Evolutionary conservation across 805 yeast genomes (phyloP).

Genomic region (Candida saitoana): DNA sequence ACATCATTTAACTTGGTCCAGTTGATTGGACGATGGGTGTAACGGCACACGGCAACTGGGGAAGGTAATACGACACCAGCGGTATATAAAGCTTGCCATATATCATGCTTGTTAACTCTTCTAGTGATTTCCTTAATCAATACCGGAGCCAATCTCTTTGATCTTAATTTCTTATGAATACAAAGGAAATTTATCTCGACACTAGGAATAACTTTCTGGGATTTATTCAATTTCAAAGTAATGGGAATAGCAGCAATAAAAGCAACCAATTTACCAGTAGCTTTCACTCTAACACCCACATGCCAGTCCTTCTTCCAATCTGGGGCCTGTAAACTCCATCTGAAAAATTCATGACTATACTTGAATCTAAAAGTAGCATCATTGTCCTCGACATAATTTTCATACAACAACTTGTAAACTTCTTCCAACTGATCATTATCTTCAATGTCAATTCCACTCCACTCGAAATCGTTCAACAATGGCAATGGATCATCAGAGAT

Average conservation of each 20-base stretch:
- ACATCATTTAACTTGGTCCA: conserved; percentile 89
- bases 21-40: conserved; percentile 89
- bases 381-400: conserved; percentile 90
- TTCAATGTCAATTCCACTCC: conserved; percentile 73
- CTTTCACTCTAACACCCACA: conserved; percentile 85
- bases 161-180: conserved; percentile 87
- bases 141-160: conserved; percentile 93
- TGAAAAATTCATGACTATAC: conserved; percentile 74
- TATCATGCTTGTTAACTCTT: conserved; percentile 74
- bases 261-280: conserved; percentile 75
- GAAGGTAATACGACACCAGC: conserved; percentile 89
- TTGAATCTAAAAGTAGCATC: conserved; percentile 91
- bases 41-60: conserved; percentile 85
- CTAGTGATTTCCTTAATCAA: conserved; percentile 92
- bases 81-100: conserved; percentile 96
- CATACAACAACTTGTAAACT: conserved; percentile 73
- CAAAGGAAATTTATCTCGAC: conserved; percentile 93
- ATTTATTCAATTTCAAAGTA: conserved; percentile 54
- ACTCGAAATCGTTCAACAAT: conserved; percentile 75
- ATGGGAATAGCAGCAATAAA: conserved; percentile 91
- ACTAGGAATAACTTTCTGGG: conserved; percentile 46
- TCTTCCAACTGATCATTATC: conserved; percentile 60
- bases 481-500: conserved; percentile 69
- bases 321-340: conserved; percentile 93
- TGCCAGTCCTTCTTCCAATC: conserved; percentile 90